These are phyloP conservation scores for Biscogniauxia marginata DNA, from an alignment of 2,329 filamentous ascomycete genomes.

Conservation along the genomic window DNA sequence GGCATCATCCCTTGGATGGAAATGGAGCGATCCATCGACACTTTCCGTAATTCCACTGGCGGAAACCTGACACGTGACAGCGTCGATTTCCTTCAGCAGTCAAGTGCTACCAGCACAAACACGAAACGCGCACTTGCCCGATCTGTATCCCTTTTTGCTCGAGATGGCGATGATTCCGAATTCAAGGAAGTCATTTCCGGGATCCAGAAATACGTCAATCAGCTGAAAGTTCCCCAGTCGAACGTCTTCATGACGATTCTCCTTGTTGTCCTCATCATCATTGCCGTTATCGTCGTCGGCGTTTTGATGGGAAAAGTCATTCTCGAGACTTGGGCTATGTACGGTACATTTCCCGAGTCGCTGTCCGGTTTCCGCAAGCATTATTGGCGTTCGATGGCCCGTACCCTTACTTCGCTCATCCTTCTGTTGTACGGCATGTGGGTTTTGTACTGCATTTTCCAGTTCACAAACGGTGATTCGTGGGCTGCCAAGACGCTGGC, in stretches of 20 bases:
- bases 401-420: slow-evolving; percentile 86
- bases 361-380: slow-evolving; percentile 86
- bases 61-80: slow-evolving; percentile 83
- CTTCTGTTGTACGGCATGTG: slow-evolving; percentile 90
- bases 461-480: slow-evolving; percentile 90
- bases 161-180: slow-evolving; percentile 36
- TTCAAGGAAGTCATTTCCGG: slow-evolving; percentile 58
- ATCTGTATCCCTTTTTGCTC: slow-evolving; percentile 50
- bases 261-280: slow-evolving; percentile 81
- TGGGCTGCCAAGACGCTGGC: slow-evolving; percentile 88
- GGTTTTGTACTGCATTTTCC: slow-evolving; percentile 94
- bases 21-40: slow-evolving; percentile 80
- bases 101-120: slow-evolving; percentile 41
- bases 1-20: slow-evolving; percentile 80
- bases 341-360: slow-evolving; percentile 77
- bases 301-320: slow-evolving; percentile 90
- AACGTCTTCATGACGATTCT: slow-evolving; percentile 97
- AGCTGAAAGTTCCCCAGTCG: slow-evolving; percentile 78
- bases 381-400: slow-evolving; percentile 91
- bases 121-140: slow-evolving; percentile 55
- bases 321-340: slow-evolving; percentile 88
- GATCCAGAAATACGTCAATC: slow-evolving; percentile 79
- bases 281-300: slow-evolving; percentile 79
- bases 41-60: slow-evolving; percentile 75
- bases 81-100: slow-evolving; percentile 70